A percentile compares a stretch with the other conserved stretches of the same genome.
These are phyloP conservation scores for Fusarium duplospermum DNA, from an alignment of 2,329 filamentous ascomycete species.

Conservation along the genomic window DNA sequence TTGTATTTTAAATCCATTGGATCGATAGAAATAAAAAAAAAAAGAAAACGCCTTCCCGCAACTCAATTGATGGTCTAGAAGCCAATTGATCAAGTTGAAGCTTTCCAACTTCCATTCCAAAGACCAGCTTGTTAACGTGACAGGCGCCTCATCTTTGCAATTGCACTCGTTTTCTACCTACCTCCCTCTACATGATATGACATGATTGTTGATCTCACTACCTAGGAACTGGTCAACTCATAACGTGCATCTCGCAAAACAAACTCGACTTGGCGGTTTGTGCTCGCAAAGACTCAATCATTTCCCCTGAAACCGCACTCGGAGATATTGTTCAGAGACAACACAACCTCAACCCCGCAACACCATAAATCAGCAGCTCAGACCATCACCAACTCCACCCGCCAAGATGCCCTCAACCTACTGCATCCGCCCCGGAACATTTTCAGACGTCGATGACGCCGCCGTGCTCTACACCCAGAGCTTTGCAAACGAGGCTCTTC, in stretches of 20 bases:
- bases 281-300: background rate
- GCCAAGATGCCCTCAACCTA: constrained; percentile 32
- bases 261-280: background rate
- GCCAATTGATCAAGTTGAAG: background rate
- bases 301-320: background rate
- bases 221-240: background rate
- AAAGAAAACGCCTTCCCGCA: background rate
- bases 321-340: background rate
- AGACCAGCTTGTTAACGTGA: background rate
- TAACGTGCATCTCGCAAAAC: background rate
- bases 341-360: background rate
- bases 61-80: background rate
- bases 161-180: background rate
- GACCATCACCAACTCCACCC: background rate
- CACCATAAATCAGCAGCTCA: background rate
- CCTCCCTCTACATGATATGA: background rate
- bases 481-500: constrained; percentile 46
- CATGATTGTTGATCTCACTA: background rate
- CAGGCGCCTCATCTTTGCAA: background rate
- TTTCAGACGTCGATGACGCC: constrained; percentile 44
- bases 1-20: background rate
- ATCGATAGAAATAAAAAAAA: background rate
- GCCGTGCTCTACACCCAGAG: constrained; percentile 44
- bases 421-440: constrained; percentile 47
- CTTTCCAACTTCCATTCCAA: background rate